Evolutionary conservation across 306 rosid species (phyloP), one percentile per base, ranked within the genome.

Genomic region (Carpinus fangiana): DNA sequence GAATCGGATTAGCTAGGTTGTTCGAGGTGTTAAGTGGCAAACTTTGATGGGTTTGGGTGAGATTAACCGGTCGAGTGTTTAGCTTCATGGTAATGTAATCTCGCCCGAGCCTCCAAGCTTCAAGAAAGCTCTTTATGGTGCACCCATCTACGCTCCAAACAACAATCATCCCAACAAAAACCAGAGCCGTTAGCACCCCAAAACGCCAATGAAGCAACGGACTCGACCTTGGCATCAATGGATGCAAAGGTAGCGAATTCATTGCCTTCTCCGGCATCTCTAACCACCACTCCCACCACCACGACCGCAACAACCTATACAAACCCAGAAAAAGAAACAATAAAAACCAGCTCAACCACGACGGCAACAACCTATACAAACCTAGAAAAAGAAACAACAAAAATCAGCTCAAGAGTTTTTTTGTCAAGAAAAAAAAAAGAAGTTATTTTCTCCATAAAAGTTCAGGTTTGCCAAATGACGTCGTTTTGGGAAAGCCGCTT

Each of bases 121-220:
- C 78, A 56, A 92, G 61, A 69, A 89, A 73, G 84, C 64, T 85
- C 48, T 74, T 80, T 53, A 91, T 52, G 73, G 91, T 86, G 78
- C 75, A 76, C 4, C 87, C 96, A 81, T 89, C 93, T 62, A 88
- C 48, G 73, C 93, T 88, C 98, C 96, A 93, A 82, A 92, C 82
- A 8, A 80, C 79, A 8, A 92, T 73, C 87, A 90, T 85, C 73
- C 88, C 89, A 65, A 83, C 81, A 28, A 90, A 75, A 83, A 88
- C 89, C 55, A 89, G 72, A 64, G 84, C 76, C 0, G 96, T 81
- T 56, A 93, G 79, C 9, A 90, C 66, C 76, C 90, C 90, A 67
- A 86, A 81, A 28, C 89, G 93, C 92, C 91, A 91, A 31, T 87
- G 89, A 17, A 82, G 82, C 26, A 94, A 47, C 46, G 88, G 90